Conservation (phyloP, 73 alveolate species). For the Tetrahymena malaccensis region DNA sequence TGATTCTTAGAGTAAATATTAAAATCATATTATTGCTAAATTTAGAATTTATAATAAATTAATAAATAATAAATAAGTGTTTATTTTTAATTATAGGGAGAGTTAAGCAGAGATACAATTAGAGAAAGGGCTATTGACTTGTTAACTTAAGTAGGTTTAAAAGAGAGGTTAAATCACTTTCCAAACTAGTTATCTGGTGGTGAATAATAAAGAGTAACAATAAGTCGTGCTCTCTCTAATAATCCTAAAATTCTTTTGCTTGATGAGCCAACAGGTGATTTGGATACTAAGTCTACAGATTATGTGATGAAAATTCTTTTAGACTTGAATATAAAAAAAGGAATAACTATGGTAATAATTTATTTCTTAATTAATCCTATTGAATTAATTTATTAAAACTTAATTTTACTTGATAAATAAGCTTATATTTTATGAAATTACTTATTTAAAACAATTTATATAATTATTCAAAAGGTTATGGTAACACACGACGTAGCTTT, state of each 20-base stretch:
- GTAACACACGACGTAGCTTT: slow-evolving; percentile 96
- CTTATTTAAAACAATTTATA: background rate
- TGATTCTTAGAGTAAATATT: slow-evolving; percentile 81
- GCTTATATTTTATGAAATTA: background rate
- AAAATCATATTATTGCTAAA: slow-evolving; percentile 34
- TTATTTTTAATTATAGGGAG: slow-evolving; percentile 46
- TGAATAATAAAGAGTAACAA: slow-evolving; percentile 96
- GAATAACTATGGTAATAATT: slow-evolving; percentile 60
- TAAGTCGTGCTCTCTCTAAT: slow-evolving; percentile 94
- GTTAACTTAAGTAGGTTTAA: slow-evolving; percentile 77
- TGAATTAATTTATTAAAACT: background rate
- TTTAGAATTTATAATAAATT: no score
- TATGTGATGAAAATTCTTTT: slow-evolving; percentile 82
- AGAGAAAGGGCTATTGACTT: slow-evolving; percentile 68
- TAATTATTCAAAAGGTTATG: slow-evolving; percentile 52
- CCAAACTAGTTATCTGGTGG: slow-evolving; percentile 97
- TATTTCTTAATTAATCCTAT: background rate
- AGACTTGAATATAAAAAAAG: slow-evolving; percentile 73
- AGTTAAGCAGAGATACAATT: slow-evolving; percentile 55
- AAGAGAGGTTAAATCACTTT: slow-evolving; percentile 75
- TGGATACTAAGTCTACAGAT: slow-evolving; percentile 91
- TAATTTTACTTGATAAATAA: background rate
- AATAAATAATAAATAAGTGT: no score
- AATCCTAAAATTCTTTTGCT: slow-evolving; percentile 82
- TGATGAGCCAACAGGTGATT: slow-evolving; percentile 99